Evolutionary conservation across 1,284 basidiomycete genomes (phyloP), one percentile per base, ranked within the genome.

Genomic region (Tausonia pullulans): DNA sequence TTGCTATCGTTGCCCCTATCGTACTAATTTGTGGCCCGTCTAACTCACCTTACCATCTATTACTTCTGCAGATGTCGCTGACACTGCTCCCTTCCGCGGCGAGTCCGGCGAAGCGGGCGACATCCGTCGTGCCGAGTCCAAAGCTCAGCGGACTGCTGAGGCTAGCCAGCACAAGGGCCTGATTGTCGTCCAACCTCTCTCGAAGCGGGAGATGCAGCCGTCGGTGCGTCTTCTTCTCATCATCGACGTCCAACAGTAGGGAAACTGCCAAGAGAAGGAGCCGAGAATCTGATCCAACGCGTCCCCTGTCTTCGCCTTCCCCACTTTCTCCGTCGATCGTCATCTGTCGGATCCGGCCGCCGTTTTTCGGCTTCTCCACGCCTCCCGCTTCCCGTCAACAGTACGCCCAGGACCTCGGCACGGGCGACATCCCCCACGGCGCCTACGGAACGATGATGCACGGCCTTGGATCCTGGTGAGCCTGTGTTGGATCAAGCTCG

Each of bases 401-500:
- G 0, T 94, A 95, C 74, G 85, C 91, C 2, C 90, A 95, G 76
- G 89, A 93, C 74, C 76, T 93, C 62, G 90, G 90, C 58, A 81
- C 83, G 14, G 78, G 60, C 39, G 65, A 70, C 1, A 72, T 75
- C 62, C 70, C 71, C 61, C 73, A 78, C 39, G 83, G 86, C 73
- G 80, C 81, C 51, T 48, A 75, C 66, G 56, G 43, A 40, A 62
- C 44, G 49, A 79, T 90, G 75, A 80, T 94, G 70, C 85, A 92
- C 69, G 78, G 71, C 41, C 72, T 79, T 44, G 79, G 79, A 27
- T 61, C 71, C 0, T 71, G 71, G 61, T 66, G 76, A 53, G 79
- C 10, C 11, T 49, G 9, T 44, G 27, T 13, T 54, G 11, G 2
- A 39, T 39, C 44, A 6, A 40, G 16, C 44, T 27, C 52, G 41